Evolutionary conservation across 1,284 basidiomycete genomes (phyloP).

Genomic region (Rhodofomes roseus): DNA sequence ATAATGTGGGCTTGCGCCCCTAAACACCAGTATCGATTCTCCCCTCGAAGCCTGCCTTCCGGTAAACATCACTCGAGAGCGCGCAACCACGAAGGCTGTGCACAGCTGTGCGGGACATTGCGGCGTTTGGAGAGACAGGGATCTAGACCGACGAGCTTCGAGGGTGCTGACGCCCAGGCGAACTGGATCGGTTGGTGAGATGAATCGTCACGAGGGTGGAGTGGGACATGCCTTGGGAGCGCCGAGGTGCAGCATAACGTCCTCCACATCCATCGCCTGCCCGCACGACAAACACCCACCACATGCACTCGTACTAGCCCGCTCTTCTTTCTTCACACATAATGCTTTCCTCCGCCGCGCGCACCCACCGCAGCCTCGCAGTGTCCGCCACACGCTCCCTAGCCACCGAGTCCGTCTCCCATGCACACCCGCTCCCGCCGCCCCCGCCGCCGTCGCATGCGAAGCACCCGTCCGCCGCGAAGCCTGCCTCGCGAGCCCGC

Average conservation of each 20-base stretch:
- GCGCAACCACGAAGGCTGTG: no score
- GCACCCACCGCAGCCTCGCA: constrained; percentile 15
- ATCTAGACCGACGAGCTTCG: neutral
- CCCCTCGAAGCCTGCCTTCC: no score
- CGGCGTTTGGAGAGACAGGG: no score
- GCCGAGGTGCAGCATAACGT: neutral
- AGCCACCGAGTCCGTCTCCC: constrained; percentile 42
- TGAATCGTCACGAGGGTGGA: neutral
- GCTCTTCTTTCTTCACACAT: neutral
- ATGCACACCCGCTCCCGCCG: constrained; percentile 27
- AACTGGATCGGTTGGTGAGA: neutral
- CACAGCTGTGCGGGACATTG: no score
- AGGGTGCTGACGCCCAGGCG: neutral
- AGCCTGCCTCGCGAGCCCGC: constrained; percentile 32
- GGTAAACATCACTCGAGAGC: no score
- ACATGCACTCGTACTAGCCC: neutral
- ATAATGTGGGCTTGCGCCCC: no score
- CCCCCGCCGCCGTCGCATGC: constrained; percentile 32
- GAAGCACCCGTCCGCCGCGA: constrained; percentile 21
- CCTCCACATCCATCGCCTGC: neutral
- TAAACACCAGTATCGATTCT: no score
- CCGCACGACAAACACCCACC: neutral
- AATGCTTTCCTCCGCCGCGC: constrained; percentile 21
- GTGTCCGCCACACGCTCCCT: constrained; percentile 39
- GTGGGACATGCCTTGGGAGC: neutral